Evolutionary conservation across 169 alveolate species (phyloP), one percentile per base, ranked within the genome.

Genomic region (Plasmodium cynomolgi): DNA sequence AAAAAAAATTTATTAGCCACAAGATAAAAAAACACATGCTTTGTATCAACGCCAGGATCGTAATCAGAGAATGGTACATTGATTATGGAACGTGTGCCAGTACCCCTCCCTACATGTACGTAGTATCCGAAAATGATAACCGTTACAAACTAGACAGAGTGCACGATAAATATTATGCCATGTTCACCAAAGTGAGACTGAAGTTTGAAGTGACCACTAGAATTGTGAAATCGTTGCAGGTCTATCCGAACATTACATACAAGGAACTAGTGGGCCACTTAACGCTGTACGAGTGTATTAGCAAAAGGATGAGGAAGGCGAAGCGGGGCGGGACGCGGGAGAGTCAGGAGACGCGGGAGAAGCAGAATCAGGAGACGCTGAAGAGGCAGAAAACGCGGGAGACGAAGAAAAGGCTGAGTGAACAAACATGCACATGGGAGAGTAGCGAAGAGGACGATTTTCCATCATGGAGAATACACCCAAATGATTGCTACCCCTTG

Each of bases 141-240:
- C 62, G 91, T 1, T 83, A 83, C 72, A 54, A 73, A 17, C 80
- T 83, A 17, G 91, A 83, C 41, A 33, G 73, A 39, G 74, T 50
- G 1, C 68, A 54, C 39, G 71, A 29, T 56, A 33, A 83, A 47
- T 83, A 83, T 83, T 56, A 56, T 13, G 9, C 68, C 26, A 83
- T 11, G 11, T 83, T 83, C 41, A 83, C 91, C 17, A 83, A 83
- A 1, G 62, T 83, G 7, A 83, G 79, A 47, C 81, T 54, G 23
- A 83, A 83, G 41, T 83, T 83, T 83, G 91, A 83, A 56, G 73
- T 83, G 9, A 83, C 91, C 7, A 83, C 91, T 1, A 83, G 91
- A n/a, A 41, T 83, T 29, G 74, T 83, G 2, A 83, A 83, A 23
- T 56, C 91, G 0, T 23, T 83, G 26, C 91, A 83, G 72, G 81